Conservation (phyloP, 2,329 filamentous ascomycete species). For the Pseudopyricularia javanii region DNA sequence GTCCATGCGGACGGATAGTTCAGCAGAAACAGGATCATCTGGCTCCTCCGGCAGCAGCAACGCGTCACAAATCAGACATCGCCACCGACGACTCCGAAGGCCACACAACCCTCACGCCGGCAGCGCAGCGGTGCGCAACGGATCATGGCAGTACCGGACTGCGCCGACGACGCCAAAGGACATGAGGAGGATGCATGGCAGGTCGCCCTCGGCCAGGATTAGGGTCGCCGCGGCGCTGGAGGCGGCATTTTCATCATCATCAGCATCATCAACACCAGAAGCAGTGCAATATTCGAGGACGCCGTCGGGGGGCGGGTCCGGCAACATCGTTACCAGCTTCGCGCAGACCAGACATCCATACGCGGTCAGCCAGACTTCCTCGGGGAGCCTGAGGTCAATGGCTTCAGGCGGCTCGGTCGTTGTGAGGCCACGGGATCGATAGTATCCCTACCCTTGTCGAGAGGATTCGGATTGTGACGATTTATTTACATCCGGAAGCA, state of each 20-base stretch:
- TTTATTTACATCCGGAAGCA: too few species aligned
- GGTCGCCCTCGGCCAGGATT: neutral
- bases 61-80: slow-evolving; percentile 7
- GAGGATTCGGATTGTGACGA: neutral
- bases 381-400: slow-evolving; percentile 24
- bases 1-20: slow-evolving; percentile 2
- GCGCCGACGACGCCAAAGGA: slow-evolving; percentile 40
- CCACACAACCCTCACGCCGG: slow-evolving; percentile 8
- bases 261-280: neutral
- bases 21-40: slow-evolving; percentile 5
- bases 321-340: slow-evolving; percentile 23
- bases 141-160: slow-evolving; percentile 33
- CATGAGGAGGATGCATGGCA: neutral
- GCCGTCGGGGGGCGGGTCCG: neutral
- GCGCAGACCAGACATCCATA: slow-evolving; percentile 29
- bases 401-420: slow-evolving; percentile 26
- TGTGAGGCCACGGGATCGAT: slow-evolving; percentile 31
- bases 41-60: slow-evolving; percentile 4
- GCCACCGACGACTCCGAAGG: slow-evolving; percentile 14
- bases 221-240: neutral
- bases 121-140: slow-evolving; percentile 28
- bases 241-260: neutral
- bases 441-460: slow-evolving; percentile 10
- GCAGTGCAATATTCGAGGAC: neutral
- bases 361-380: slow-evolving; percentile 22